Conservation (phyloP, 257 asterid species). For the Solanum appendiculatum region DNA sequence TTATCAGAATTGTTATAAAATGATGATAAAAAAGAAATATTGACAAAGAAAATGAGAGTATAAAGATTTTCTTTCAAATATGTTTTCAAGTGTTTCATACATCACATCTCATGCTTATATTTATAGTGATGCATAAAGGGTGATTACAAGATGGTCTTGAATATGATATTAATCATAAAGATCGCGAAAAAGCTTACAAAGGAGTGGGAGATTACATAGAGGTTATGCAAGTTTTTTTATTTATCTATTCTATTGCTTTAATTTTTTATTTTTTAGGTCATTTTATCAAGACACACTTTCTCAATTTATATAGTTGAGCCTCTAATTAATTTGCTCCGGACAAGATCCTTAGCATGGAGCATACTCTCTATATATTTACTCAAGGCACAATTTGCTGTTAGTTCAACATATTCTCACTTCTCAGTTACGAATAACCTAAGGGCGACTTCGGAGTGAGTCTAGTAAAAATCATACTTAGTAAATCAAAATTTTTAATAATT, state of each 20-base stretch:
- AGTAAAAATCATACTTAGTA: no score
- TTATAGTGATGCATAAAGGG: not conserved
- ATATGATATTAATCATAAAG: accelerated
- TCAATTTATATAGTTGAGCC: not conserved
- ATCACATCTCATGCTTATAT: not conserved
- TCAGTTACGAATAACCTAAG: no score
- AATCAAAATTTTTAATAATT: no score
- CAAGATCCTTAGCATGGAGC: not conserved
- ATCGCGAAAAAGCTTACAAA: not conserved
- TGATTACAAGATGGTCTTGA: not conserved
- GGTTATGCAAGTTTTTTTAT: not conserved
- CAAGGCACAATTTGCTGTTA: not conserved
- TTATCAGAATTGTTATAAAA: not conserved
- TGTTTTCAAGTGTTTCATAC: not conserved
- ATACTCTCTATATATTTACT: not conserved
- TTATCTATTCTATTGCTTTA: not conserved
- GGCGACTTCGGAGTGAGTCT: no score
- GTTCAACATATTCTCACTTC: not conserved
- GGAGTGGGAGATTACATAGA: not conserved
- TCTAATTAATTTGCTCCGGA: not conserved
- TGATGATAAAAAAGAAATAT: not conserved
- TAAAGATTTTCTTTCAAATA: not conserved
- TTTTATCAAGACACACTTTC: not conserved
- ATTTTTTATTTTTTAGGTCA: not conserved
- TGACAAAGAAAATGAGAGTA: not conserved